A percentile compares a stretch with the other conserved stretches of the same genome.
Conservation (phyloP, 1,284 basidiomycete genomes). For the Acaromyces ingoldii region DNA sequence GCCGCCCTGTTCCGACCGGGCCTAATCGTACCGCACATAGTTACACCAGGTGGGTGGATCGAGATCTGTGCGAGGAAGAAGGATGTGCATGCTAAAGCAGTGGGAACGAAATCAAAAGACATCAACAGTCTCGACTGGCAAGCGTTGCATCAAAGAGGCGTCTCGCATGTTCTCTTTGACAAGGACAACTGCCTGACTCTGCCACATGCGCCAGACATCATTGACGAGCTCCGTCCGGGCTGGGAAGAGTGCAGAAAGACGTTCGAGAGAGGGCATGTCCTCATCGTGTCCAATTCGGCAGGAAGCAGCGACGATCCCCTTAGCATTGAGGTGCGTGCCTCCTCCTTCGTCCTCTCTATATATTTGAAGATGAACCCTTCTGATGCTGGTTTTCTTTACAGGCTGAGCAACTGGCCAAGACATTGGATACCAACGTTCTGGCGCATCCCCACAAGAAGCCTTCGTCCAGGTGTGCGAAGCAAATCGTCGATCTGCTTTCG, state of each 20-base stretch:
- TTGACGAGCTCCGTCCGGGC: constrained; percentile 57
- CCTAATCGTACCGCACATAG: constrained; percentile 66
- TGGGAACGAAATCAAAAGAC: constrained; percentile 53
- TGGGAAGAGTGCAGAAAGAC: constrained; percentile 69
- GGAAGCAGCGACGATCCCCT: constrained; percentile 74
- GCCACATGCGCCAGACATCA: constrained; percentile 43
- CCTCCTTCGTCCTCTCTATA: not conserved
- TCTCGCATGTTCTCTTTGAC: constrained; percentile 83
- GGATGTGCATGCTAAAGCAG: not conserved
- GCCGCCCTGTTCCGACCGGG: constrained; percentile 69
- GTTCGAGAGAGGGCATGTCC: constrained; percentile 73
- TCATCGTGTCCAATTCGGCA: constrained; percentile 91
- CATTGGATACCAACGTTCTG: constrained; percentile 76
- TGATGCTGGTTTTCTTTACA: constrained; percentile 45
- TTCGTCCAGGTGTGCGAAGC: constrained; percentile 60
- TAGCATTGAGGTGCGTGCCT: constrained; percentile 64
- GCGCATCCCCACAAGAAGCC: constrained; percentile 73
- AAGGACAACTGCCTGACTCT: constrained; percentile 84
- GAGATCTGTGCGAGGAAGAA: not conserved
- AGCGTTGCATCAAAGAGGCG: constrained; percentile 70
- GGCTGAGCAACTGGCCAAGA: constrained; percentile 77
- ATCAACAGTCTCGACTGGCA: constrained; percentile 81
- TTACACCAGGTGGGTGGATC: constrained; percentile 56
- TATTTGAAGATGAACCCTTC: not conserved
- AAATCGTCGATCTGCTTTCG: constrained; percentile 62